Percentiles rank a stretch among this genome's conserved stretches.
Evolutionary conservation across 805 yeast genomes (phyloP).

Genomic region (Scheffersomyces stipitis): DNA sequence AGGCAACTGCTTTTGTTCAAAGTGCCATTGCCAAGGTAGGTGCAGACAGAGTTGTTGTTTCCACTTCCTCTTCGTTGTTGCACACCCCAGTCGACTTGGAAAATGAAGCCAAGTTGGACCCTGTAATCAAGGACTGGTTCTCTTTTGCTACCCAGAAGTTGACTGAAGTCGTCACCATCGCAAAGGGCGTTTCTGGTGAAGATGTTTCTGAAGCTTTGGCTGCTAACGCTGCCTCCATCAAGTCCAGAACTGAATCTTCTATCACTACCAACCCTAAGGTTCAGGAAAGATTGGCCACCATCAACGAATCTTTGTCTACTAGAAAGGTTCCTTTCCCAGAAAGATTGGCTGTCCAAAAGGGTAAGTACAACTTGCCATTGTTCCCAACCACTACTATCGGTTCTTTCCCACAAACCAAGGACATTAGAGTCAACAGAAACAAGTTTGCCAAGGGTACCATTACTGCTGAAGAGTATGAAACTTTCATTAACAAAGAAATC

Average conservation of each 20-base stretch:
- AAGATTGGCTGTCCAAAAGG: constrained; percentile 86
- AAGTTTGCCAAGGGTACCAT: constrained; percentile 96
- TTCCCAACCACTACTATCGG: constrained; percentile 99
- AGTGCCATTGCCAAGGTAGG: constrained; percentile 85
- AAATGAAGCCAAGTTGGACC: constrained; percentile 87
- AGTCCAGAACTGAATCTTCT: constrained; percentile 81
- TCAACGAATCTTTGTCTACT: constrained; percentile 72
- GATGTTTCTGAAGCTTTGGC: constrained; percentile 75
- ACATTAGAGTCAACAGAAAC: constrained; percentile 97
- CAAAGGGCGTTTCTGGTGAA: constrained; percentile 82
- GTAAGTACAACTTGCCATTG: constrained; percentile 86
- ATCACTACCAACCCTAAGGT: constrained; percentile 92
- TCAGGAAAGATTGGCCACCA: constrained; percentile 77
- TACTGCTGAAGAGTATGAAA: constrained; percentile 91
- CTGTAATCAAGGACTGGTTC: constrained; percentile 95
- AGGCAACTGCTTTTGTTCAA: constrained; percentile 79
- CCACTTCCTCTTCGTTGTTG: constrained; percentile 94
- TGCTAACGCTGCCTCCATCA: constrained; percentile 84
- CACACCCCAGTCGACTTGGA: constrained; percentile 98
- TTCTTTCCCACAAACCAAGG: constrained; percentile 99
- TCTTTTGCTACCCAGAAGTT: constrained; percentile 97
- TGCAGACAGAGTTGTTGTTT: constrained; percentile 79
- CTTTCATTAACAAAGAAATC: constrained; percentile 95
- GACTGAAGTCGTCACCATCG: constrained; percentile 83
- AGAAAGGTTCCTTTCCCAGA: constrained; percentile 85